Conservation (phyloP, 257 asterid species). For the Fraxinus anomala region DNA sequence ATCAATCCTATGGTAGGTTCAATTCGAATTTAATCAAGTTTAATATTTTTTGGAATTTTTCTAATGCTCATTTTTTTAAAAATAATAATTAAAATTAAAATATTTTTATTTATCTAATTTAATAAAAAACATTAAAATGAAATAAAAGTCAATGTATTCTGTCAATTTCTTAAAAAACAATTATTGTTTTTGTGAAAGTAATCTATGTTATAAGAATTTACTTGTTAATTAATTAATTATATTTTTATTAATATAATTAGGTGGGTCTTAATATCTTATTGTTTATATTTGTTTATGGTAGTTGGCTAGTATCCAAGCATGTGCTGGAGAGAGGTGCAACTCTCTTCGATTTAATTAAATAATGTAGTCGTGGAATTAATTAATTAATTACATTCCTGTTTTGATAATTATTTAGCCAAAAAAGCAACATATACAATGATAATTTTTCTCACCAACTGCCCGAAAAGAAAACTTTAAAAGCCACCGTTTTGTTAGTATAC, state of each 20-base stretch:
- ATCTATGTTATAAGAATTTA: neutral
- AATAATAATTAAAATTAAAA: too few relatives aligned
- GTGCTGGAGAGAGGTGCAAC: constrained; percentile 31
- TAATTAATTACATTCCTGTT: constrained; percentile 18
- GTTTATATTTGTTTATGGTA: constrained; percentile 21
- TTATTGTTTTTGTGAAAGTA: too few relatives aligned
- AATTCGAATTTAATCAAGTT: neutral
- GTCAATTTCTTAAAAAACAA: too few relatives aligned
- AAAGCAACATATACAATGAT: constrained; percentile 29
- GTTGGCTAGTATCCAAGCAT: constrained; percentile 54
- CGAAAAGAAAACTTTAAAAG: constrained; percentile 2
- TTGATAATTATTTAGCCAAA: constrained; percentile 16
- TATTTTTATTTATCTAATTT: neutral
- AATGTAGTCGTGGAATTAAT: neutral
- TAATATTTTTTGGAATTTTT: neutral
- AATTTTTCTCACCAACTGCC: constrained; percentile 27
- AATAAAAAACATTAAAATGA: neutral
- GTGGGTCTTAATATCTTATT: constrained; percentile 10
- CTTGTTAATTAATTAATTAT: constrained; percentile 2
- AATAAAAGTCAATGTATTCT: neutral
- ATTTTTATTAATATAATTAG: constrained; percentile 19
- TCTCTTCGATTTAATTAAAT: neutral
- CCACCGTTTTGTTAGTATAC: neutral
- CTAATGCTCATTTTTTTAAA: too few relatives aligned
- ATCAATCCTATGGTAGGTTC: constrained; percentile 32